A percentile compares a stretch with the other conserved stretches of the same genome.
phyloP scores from a whole-genome alignment of 1,139 yeast genomes.

The Taphrina confusa region DNA sequence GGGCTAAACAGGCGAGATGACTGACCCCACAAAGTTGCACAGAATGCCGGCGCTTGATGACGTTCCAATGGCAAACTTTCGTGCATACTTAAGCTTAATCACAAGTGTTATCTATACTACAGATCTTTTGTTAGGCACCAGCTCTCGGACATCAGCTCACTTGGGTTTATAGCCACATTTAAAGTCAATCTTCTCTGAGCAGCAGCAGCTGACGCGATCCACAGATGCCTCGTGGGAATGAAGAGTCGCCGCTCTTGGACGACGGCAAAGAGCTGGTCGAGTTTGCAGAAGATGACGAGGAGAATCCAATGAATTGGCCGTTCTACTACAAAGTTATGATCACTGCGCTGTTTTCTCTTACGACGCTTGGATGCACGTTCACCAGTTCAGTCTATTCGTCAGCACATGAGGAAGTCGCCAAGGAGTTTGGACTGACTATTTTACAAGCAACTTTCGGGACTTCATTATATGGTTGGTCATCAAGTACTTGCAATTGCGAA shows the following conservation, averaged over 20 bases:
- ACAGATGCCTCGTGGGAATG: constrained; percentile 5
- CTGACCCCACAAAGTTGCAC: too few species aligned
- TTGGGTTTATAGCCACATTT: too few species aligned
- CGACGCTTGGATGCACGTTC: constrained; percentile 29
- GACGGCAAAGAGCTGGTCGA: constrained; percentile 16
- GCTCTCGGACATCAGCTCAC: too few species aligned
- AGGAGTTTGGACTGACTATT: constrained; percentile 7
- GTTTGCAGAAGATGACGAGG: constrained; percentile 16
- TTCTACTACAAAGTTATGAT: constrained; percentile 7
- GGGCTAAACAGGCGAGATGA: too few species aligned
- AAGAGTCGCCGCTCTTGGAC: constrained; percentile 4
- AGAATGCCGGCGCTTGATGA: too few species aligned
- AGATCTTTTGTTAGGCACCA: too few species aligned
- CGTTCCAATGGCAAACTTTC: too few species aligned
- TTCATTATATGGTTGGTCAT: constrained; percentile 11
- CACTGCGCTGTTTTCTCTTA: constrained; percentile 19
- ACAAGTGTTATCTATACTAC: too few species aligned
- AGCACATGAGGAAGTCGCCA: constrained; percentile 22
- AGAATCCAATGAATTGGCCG: constrained; percentile 26
- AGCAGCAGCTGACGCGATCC: neutral
- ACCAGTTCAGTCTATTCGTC: constrained; percentile 30
- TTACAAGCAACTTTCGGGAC: constrained; percentile 10
- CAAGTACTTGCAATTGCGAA: neutral
- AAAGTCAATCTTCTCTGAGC: neutral
- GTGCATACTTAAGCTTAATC: too few species aligned